Conservation (phyloP, 2,329 filamentous ascomycete species). For the Grosmannia huntii region DNA sequence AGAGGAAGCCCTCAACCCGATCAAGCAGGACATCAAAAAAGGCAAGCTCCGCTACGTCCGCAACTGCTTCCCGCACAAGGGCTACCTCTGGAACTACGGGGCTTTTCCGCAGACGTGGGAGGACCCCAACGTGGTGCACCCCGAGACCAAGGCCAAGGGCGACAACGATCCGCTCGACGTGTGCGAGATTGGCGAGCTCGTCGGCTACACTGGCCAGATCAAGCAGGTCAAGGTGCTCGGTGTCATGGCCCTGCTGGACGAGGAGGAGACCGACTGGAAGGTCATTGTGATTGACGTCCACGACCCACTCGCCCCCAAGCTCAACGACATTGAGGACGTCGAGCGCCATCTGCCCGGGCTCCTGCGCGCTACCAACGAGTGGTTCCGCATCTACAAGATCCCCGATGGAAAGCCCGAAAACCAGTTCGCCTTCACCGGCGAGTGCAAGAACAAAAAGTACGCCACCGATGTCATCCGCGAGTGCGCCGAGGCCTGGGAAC, state of each 20-base stretch:
- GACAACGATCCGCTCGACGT: conserved; percentile 99
- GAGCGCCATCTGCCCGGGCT: conserved; percentile 96
- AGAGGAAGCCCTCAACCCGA: conserved; percentile 95
- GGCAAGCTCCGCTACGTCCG: conserved; percentile 98
- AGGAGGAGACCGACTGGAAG: conserved; percentile 99
- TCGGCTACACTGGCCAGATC: conserved; percentile 89
- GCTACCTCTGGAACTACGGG: conserved; percentile 99
- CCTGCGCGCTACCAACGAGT: conserved; percentile 95
- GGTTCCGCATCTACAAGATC: conserved; percentile 99
- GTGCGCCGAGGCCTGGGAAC: conserved; percentile 95
- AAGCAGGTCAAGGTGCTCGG: conserved; percentile 99
- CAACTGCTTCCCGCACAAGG: conserved; percentile 99
- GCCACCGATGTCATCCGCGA: conserved; percentile 91
- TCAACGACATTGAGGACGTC: conserved; percentile 98
- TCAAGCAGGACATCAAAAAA: conserved; percentile 99
- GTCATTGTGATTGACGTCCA: conserved; percentile 99
- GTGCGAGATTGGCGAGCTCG: conserved; percentile 97
- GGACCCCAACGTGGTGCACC: conserved; percentile 90
- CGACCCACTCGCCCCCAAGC: conserved; percentile 89
- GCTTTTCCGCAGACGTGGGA: conserved; percentile 99
- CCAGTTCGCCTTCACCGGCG: conserved; percentile 99
- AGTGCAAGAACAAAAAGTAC: conserved; percentile 99
- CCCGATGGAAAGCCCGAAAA: conserved; percentile 99
- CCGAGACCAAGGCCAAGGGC: conserved; percentile 98
- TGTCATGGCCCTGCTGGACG: conserved; percentile 97